These are phyloP conservation scores for Achlya hypogyna DNA, from an alignment of 352 stramenopile species.

Conservation along the genomic window DNA sequence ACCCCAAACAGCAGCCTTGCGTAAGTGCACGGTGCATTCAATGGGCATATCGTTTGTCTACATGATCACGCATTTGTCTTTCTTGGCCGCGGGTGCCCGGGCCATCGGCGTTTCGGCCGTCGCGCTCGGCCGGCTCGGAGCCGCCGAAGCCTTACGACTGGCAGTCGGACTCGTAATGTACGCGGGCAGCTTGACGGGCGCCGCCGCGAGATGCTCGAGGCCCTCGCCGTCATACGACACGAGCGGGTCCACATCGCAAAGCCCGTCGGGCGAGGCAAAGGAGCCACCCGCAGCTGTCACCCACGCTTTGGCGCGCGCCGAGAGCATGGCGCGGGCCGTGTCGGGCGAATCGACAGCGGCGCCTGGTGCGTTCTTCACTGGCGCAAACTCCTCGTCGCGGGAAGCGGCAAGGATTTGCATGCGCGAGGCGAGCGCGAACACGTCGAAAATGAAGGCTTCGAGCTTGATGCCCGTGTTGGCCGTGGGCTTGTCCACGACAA, in stretches of 20 bases:
- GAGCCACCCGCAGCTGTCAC: constrained; percentile 27
- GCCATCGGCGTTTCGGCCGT: neutral
- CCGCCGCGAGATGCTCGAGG: constrained; percentile 26
- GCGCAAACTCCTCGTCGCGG: constrained; percentile 88
- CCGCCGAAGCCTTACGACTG: neutral
- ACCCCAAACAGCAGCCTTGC: neutral
- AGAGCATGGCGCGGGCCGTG: constrained; percentile 64
- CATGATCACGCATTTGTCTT: constrained; percentile 1
- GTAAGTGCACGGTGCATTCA: too few species aligned
- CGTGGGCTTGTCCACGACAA: constrained; percentile 38
- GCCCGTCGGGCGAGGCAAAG: constrained; percentile 21
- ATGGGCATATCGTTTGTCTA: too few species aligned
- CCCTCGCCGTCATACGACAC: constrained; percentile 85
- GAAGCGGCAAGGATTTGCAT: constrained; percentile 94
- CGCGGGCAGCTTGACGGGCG: constrained; percentile 9
- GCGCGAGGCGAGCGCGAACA: constrained; percentile 88
- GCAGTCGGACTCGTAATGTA: neutral
- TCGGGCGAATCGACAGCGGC: constrained; percentile 73
- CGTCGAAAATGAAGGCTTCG: constrained; percentile 99
- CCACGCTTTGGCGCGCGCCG: constrained; percentile 56
- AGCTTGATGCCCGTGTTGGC: constrained; percentile 96
- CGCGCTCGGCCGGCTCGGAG: neutral
- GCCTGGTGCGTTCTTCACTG: constrained; percentile 87
- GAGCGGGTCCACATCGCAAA: constrained; percentile 74
- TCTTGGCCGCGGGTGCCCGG: neutral